Evolutionary conservation across 306 rosid species (phyloP).

Genomic region (Cucurbita pepo): DNA sequence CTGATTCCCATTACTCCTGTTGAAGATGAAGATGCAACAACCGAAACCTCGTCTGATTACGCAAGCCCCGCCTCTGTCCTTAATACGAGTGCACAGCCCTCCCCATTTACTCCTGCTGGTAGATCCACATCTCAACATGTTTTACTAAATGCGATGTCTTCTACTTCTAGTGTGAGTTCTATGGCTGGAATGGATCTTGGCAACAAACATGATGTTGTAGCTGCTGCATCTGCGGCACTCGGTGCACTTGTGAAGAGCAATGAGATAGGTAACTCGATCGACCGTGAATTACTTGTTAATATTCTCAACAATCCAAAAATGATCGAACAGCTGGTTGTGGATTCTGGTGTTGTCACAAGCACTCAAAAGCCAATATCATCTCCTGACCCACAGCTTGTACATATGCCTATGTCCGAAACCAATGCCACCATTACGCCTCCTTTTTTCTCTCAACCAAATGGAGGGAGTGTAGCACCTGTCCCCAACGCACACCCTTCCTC

Average conservation of each 20-base stretch:
- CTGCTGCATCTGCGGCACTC: conserved; percentile 54
- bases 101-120: conserved; percentile 13
- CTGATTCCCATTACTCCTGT: conserved; percentile 66
- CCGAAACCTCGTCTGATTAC: conserved; percentile 20
- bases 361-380: conserved; percentile 30
- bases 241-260: conserved; percentile 43
- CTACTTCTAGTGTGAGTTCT: background rate
- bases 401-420: conserved; percentile 19
- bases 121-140: conserved; percentile 15
- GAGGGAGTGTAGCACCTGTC: background rate
- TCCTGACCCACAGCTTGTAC: conserved; percentile 14
- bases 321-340: conserved; percentile 62
- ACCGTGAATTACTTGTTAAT: conserved; percentile 52
- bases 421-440: conserved; percentile 13
- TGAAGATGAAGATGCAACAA: conserved; percentile 64
- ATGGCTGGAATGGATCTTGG: background rate
- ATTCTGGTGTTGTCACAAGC: conserved; percentile 22
- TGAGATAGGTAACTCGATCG: conserved; percentile 51
- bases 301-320: conserved; percentile 62
- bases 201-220: conserved; percentile 31
- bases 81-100: conserved; percentile 11
- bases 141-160: conserved; percentile 5
- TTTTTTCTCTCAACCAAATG: conserved; percentile 22
- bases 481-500: background rate
- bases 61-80: conserved; percentile 8